Base-by-base conservation (phyloP, 2,329 filamentous ascomycete genomes). In the Elsinoe ampelina region DNA sequence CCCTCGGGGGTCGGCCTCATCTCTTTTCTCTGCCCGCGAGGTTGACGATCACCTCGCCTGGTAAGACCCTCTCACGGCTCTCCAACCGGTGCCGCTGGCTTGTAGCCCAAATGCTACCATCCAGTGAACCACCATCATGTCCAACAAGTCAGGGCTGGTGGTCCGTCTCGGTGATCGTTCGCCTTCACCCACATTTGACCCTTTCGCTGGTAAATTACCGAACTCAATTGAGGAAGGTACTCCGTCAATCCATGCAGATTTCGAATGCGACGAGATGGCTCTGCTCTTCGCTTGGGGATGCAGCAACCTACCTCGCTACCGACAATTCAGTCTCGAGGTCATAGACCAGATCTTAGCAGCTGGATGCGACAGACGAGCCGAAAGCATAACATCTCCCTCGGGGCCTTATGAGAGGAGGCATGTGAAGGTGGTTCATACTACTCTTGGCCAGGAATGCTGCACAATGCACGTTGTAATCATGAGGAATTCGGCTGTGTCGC, bases 91-190 rank as follows among this genome's bases (percentile, higher is more conserved):
- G 35, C 32, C 17, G 32, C 47, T 15, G 41, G 41, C 41, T 22
- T 13, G 26, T n/a, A n/a, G n/a, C n/a, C 13, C 8, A 52, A 39
- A 34, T 52, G 12, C n/a, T 20, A 36, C 20, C 41, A 19, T 35
- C 19, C 13, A 17, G 38, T 17, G 34, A 52, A 34, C 45, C n/a
- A 39, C 26, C 10, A 38, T 4, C 20, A 22, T 13, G 48, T 39
- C 15, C 48, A 52, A 34, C 48, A 52, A 50, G 19, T 34, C 26
- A 50, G 13, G 45, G 26, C 26, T 50, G 15, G 45, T 30, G 45
- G 48, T 26, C 48, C 32, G 34, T n/a, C 19, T 38, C 32, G 48
- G 48, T 22, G 19, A 52, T 52, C 26, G 48, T 52, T 52, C 48
- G 48, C 35, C 48, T 52, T 22, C 35, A 52, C 48, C 32, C 48